Percentiles rank a stretch among this genome's conserved stretches.
phyloP scores from a whole-genome alignment of 1,284 basidiomycete genomes.

The Naganishia liquefaciens region DNA sequence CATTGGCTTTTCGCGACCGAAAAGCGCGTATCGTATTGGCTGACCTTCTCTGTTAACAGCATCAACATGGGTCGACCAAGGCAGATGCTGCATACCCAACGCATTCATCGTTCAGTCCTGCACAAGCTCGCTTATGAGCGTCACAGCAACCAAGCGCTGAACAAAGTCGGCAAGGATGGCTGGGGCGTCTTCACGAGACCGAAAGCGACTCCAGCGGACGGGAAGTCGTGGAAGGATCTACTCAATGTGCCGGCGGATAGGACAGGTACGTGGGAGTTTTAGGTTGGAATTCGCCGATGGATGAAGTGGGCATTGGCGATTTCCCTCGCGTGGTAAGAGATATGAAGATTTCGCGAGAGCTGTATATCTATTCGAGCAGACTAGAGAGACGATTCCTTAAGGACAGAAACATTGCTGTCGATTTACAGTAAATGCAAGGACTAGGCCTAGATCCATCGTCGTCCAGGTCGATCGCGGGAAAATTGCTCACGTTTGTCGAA shows the following conservation, averaged over 20 bases:
- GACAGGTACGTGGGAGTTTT: conserved; percentile 14
- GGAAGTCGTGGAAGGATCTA: conserved; percentile 17
- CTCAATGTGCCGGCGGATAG: conserved; percentile 3
- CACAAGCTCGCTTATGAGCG: conserved; percentile 22
- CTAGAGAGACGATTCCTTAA: no score
- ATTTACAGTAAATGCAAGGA: no score
- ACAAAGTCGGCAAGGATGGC: not conserved
- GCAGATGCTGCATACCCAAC: conserved; percentile 23
- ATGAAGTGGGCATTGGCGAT: not conserved
- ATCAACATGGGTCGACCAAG: conserved; percentile 19
- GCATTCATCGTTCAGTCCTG: conserved; percentile 27
- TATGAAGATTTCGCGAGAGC: no score
- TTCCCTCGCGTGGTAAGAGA: no score
- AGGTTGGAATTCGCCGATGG: no score
- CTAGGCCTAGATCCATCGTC: no score
- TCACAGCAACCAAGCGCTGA: not conserved
- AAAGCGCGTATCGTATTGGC: not conserved
- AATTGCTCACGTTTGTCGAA: no score
- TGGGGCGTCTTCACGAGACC: not conserved
- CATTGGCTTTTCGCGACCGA: not conserved
- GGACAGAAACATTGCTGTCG: no score
- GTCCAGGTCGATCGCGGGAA: no score
- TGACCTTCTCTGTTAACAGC: not conserved
- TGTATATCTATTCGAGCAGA: no score
- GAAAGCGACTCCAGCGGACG: conserved; percentile 19